Base-by-base conservation (phyloP, 257 asterid genomes). In the Knoxia roxburghii region DNA sequence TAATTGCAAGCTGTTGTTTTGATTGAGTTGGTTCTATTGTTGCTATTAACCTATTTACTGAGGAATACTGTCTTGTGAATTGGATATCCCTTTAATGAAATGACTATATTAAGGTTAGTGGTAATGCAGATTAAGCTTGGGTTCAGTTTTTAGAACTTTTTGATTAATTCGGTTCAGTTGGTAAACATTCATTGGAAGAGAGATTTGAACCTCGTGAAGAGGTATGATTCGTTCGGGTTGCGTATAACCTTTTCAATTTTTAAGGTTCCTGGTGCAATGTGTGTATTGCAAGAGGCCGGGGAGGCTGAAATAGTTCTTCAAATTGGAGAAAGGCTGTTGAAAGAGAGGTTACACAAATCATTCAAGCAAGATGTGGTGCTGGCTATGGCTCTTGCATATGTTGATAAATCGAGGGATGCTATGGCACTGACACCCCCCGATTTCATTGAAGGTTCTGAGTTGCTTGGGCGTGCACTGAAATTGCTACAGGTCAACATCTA, bases 261-360 rank as follows among this genome's bases (percentile, higher is more conserved):
- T 30, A 71, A 94, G 99, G 92, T 94, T 71, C 93, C 99, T 23
- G 97, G 97, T 75, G 93, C 96, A 23, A 71, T 94, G 79, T 80
- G 95, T 72, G 95, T 87, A 21, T 78, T 94, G 80, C 99, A 90
- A 87, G 99, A 94, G 72, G 81, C 96, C 39, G 99, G 99, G 71
- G 97, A 94, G 77, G 76, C 90, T 6, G 95, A 90, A 48, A 56
- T 94, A 73, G 99, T 87, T 71, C 86, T 94, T 82, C 89, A 84
- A 76, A 87, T 94, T 75, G 97, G 96, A 50, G 95, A 79, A 73
- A 81, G 82, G 75, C 82, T 94, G 87, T 72, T 94, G 77, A 90
- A 83, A 72, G 96, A 94, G 83, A 82, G 95, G 79, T 75, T 94
- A 68, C 95, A 95, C 7, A 94, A 94, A 82, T 77, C 95, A 46